phyloP scores from a whole-genome alignment of 768 basidiomycete genomes.

The Suillus cothurnatus region DNA sequence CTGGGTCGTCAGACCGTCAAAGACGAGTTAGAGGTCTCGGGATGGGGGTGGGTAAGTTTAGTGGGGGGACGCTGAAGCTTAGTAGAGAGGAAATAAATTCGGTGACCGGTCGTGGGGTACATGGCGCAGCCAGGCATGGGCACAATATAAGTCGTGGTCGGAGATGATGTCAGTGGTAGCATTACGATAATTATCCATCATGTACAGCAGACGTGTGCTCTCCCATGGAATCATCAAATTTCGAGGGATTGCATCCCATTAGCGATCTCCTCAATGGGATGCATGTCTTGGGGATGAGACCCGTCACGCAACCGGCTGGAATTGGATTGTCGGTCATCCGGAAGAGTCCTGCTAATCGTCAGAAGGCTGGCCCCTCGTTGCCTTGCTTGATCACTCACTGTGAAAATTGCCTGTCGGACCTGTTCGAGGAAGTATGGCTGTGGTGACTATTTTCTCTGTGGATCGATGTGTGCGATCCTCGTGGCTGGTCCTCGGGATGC shows the following conservation, averaged over 20 bases:
- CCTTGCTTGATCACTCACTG: conserved; percentile 19
- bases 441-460: conserved; percentile 25
- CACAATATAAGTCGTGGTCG: conserved; percentile 5
- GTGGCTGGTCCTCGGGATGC: conserved; percentile 12
- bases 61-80: conserved; percentile 67
- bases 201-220: neutral
- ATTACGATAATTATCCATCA: neutral
- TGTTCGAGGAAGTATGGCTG: conserved; percentile 20
- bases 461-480: conserved; percentile 20
- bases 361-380: neutral
- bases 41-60: conserved; percentile 82
- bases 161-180: conserved; percentile 11
- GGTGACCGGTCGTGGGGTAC: conserved; percentile 29
- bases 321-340: conserved; percentile 30
- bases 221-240: conserved; percentile 17
- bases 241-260: conserved; percentile 24
- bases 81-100: conserved; percentile 58
- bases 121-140: conserved; percentile 2
- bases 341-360: conserved; percentile 17
- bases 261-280: conserved; percentile 23
- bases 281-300: conserved; percentile 19
- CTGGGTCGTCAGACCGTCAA: conserved; percentile 29
- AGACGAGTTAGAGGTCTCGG: conserved; percentile 67
- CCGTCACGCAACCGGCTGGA: conserved; percentile 19
- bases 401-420: conserved; percentile 17